phyloP scores from a whole-genome alignment of 1,284 basidiomycete genomes.

The Ganoderma sp. region DNA sequence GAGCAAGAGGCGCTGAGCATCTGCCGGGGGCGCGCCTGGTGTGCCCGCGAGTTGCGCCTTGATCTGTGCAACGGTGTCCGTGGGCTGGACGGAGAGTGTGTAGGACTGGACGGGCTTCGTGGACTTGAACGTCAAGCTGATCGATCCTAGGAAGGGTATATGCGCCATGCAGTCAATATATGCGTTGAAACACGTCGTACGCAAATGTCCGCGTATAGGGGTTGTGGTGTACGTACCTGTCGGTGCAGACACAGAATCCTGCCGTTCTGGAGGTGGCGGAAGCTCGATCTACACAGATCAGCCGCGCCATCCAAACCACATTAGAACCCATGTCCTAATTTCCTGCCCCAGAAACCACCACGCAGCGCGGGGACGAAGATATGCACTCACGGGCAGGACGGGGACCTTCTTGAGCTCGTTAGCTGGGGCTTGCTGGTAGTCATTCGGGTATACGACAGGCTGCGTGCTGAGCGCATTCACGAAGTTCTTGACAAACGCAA shows the following conservation, averaged over 20 bases:
- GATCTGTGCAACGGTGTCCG: constrained; percentile 80
- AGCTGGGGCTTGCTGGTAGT: constrained; percentile 78
- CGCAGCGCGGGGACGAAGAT: neutral
- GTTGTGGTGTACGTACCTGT: constrained; percentile 41
- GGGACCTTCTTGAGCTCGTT: constrained; percentile 78
- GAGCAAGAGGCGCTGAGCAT: constrained; percentile 82
- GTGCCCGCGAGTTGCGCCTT: constrained; percentile 74
- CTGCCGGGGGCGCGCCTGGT: constrained; percentile 69
- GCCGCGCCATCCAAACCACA: neutral
- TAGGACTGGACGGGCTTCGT: constrained; percentile 84
- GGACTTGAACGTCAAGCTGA: constrained; percentile 85
- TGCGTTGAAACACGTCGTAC: neutral
- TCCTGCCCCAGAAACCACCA: neutral
- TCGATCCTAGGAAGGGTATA: constrained; percentile 47
- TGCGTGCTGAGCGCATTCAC: constrained; percentile 71
- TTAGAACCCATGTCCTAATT: neutral
- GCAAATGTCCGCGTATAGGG: neutral
- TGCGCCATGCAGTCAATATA: neutral
- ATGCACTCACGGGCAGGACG: constrained; percentile 64
- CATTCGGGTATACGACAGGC: constrained; percentile 72
- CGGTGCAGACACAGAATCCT: constrained; percentile 43
- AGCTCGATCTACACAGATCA: constrained; percentile 55
- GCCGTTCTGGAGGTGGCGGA: constrained; percentile 61
- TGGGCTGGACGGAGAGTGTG: constrained; percentile 70
- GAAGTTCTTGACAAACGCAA: constrained; percentile 75